Conservation (phyloP, 2,329 filamentous ascomycete genomes). For the Cytospora mali region DNA sequence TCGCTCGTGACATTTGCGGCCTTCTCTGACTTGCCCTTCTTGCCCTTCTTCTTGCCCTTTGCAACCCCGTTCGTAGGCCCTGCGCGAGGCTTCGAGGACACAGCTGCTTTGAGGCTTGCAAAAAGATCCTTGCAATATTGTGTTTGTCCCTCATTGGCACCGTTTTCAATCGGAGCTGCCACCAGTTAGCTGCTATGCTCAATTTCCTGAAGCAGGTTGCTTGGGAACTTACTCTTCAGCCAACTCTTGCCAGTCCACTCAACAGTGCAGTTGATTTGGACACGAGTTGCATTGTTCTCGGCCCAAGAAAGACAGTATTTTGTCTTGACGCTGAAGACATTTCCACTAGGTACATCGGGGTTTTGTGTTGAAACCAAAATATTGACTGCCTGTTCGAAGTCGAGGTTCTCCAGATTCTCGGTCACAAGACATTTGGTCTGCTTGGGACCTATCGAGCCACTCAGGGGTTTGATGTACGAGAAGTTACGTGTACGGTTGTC, state of each 20-base stretch:
- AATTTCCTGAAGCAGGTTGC: conserved; percentile 15
- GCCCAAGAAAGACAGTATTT: conserved; percentile 95
- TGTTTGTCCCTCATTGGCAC: conserved; percentile 85
- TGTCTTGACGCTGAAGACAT: conserved; percentile 88
- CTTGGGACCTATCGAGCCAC: conserved; percentile 81
- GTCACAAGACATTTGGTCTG: conserved; percentile 93
- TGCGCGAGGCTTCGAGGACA: conserved; percentile 65
- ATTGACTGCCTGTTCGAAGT: conserved; percentile 84
- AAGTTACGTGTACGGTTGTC: conserved; percentile 77
- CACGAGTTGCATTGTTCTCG: conserved; percentile 78
- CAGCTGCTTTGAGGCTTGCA: conserved; percentile 70
- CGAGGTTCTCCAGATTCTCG: conserved; percentile 80
- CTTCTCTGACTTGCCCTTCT: conserved; percentile 52
- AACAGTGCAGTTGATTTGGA: conserved; percentile 86
- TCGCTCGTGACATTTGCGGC: conserved; percentile 47
- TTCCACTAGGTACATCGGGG: conserved; percentile 92
- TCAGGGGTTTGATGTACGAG: conserved; percentile 89
- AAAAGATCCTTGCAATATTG: conserved; percentile 82
- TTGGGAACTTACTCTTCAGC: conserved; percentile 73
- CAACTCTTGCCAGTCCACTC: conserved; percentile 99
- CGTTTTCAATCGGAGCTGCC: conserved; percentile 93
- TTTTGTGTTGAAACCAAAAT: conserved; percentile 84
- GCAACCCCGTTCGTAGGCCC: conserved; percentile 48
- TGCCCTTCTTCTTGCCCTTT: conserved; percentile 66
- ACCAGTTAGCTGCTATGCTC: not conserved